Conservation (phyloP, 2,329 filamentous ascomycete genomes). For the Macrophomina pseudophaseolina region DNA sequence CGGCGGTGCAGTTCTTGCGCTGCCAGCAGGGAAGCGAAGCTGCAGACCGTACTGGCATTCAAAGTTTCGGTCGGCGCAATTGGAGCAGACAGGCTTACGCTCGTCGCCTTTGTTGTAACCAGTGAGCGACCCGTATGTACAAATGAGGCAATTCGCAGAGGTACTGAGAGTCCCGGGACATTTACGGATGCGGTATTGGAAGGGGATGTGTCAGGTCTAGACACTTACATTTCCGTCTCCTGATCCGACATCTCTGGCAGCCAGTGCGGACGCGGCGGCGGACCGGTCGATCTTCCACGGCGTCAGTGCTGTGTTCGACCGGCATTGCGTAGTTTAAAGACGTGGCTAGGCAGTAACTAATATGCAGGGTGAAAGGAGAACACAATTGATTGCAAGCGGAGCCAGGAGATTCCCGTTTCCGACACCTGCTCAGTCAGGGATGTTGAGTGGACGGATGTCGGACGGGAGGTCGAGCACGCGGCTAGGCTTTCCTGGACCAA, state of each 20-base stretch:
- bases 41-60: conserved; percentile 56
- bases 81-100: conserved; percentile 55
- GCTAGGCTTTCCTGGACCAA: background rate
- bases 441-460: background rate
- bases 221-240: conserved; percentile 56
- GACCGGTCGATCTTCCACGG: conserved; percentile 17
- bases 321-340: conserved; percentile 9
- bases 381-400: background rate
- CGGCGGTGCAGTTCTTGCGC: conserved; percentile 49
- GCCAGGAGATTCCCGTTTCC: conserved; percentile 17
- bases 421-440: background rate
- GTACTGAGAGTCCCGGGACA: no score
- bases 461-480: background rate
- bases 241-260: conserved; percentile 56
- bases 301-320: background rate
- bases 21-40: conserved; percentile 57
- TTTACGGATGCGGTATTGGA: no score
- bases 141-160: no score
- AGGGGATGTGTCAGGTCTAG: background rate
- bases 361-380: background rate
- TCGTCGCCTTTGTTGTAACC: conserved; percentile 54
- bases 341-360: background rate
- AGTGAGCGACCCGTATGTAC: background rate
- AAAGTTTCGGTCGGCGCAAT: conserved; percentile 54
- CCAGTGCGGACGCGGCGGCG: conserved; percentile 40